Evolutionary conservation across 2,329 filamentous ascomycete genomes (phyloP), one percentile per base, ranked within the genome.

Genomic region (Calonectria leucothoes): DNA sequence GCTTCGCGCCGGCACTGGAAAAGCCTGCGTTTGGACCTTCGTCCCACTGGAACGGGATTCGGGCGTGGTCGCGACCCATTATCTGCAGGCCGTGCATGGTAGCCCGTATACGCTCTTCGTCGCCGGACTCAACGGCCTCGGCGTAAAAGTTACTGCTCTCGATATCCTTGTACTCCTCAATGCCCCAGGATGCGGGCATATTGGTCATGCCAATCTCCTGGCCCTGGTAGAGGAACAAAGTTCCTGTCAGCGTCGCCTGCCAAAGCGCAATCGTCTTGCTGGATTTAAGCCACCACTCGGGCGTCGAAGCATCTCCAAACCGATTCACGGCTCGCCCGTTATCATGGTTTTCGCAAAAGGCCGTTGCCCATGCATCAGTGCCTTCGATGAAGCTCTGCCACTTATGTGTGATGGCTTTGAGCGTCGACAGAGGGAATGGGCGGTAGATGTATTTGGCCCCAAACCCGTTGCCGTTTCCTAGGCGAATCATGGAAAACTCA

Each of bases 31-130:
- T 88, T 0, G 87, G 83, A 0, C 85, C 84, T 1, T 83, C 86
- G 66, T 89, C 87, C 93, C 93, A 95, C 66, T 93, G 92, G 81
- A 94, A 90, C 0, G 93, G 93, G 2, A 92, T 88, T 0, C 93
- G 86, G 2, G 91, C 86, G 78, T 94, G 90, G 75, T 94, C 93
- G 8, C 92, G 86, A 0, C 88, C 92, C 48, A 93, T 87, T 65
- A 89, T 87, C 33, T 89, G 88, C 10, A 94, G 82, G 0, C 89
- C 87, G 1, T 85, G 81, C 81, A 89, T 88, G 0, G 88, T 91
- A 15, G 85, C 84, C 10, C 82, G 83, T 2, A 89, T 82, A 6
- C 80, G 81, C 37, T 84, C 81, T 6, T 81, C 69, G 17, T 85
- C 81, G 0, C 81, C 82, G 0, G 82, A 84, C n/a, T 82, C 80